Evolutionary conservation across 768 basidiomycete species (phyloP), one percentile per base, ranked within the genome.

Genomic region (Gloeostereum incarnatum): DNA sequence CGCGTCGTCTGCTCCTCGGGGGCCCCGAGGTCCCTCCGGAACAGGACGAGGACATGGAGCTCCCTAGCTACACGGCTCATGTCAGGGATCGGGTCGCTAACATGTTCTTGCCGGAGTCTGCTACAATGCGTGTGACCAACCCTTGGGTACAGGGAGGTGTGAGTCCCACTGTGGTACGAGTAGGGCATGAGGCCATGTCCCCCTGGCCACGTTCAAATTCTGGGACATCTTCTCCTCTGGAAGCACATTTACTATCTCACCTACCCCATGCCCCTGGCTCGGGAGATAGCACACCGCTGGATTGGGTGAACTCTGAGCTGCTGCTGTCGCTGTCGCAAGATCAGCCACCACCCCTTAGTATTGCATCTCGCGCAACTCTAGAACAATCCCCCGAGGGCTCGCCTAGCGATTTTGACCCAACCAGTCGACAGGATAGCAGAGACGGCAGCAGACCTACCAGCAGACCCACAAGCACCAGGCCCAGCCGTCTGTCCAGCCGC

Each of bases 1-100:
- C 90, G 0, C 75, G 92, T 14, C 75, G 83, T 6, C 62, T 90
- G 5, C 68, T 92, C 19, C 54, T 78, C 1, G 68, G 60, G 1
- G 60, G 58, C 2, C 38, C 63, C 5, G 66, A 67, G 35, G 53
- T 48, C 14, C 56, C 56, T 4, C 30, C 49, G 7, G 61, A 63
- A 2, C 71, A 75, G 8, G 76, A 73, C 22, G 83, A 81, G 27
- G 75, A 75, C 26, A 55, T 74, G 31, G 82, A 90, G 49, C 73
- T 98, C 9, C 94, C 94, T 0, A 87, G 84, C 44, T 98, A 98
- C 58, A 71, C 68, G 14, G 77, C 87, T 36, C 94, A 98, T 56
- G 76, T 97, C 18, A 76, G 86, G 29, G 94, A 98, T 54, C 75
- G 94, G 25, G 80, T 97, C 30, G 81, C 84, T 29, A 81, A 81